Evolutionary conservation across 495 filamentous ascomycete species (phyloP).

Genomic region (Penicillium odoratum): DNA sequence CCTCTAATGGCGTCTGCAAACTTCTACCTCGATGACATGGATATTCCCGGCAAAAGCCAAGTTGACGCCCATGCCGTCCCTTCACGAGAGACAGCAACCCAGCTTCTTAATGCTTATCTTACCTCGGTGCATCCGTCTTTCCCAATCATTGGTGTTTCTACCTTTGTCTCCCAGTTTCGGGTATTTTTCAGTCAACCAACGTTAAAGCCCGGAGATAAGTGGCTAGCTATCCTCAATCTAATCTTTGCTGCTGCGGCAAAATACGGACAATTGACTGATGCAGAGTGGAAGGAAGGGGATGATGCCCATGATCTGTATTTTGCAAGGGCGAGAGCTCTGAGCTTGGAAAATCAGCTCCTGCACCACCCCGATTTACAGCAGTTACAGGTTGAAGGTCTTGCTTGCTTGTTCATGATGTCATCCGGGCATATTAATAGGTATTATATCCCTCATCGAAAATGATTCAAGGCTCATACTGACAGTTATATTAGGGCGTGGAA

Average conservation of each 20-base stretch:
- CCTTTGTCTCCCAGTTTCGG: slow-evolving; percentile 53
- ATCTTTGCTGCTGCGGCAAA: slow-evolving; percentile 62
- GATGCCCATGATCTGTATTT: slow-evolving; percentile 58
- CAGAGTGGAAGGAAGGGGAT: slow-evolving; percentile 45
- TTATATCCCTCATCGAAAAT: background rate
- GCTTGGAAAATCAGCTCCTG: slow-evolving; percentile 51
- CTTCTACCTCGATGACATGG: slow-evolving; percentile 53
- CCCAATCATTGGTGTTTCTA: slow-evolving; percentile 57
- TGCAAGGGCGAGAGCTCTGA: slow-evolving; percentile 52
- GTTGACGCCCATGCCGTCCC: slow-evolving; percentile 54
- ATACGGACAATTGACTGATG: slow-evolving; percentile 47
- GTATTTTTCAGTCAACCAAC: slow-evolving; percentile 43
- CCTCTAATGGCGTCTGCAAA: slow-evolving; percentile 35
- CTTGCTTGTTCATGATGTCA: slow-evolving; percentile 59
- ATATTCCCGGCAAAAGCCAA: slow-evolving; percentile 43
- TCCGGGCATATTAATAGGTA: slow-evolving; percentile 63
- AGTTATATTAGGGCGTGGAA: slow-evolving; percentile 56
- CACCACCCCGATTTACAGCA: slow-evolving; percentile 57
- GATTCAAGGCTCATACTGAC: slow-evolving; percentile 7
- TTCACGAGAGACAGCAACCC: slow-evolving; percentile 48
- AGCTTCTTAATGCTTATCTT: slow-evolving; percentile 58
- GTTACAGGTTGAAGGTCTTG: slow-evolving; percentile 57
- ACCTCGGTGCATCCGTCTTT: slow-evolving; percentile 59
- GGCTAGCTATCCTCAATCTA: slow-evolving; percentile 61
- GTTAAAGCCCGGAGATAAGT: slow-evolving; percentile 43